phyloP scores from a whole-genome alignment of 768 basidiomycete genomes.

The Boletus reticulatus region DNA sequence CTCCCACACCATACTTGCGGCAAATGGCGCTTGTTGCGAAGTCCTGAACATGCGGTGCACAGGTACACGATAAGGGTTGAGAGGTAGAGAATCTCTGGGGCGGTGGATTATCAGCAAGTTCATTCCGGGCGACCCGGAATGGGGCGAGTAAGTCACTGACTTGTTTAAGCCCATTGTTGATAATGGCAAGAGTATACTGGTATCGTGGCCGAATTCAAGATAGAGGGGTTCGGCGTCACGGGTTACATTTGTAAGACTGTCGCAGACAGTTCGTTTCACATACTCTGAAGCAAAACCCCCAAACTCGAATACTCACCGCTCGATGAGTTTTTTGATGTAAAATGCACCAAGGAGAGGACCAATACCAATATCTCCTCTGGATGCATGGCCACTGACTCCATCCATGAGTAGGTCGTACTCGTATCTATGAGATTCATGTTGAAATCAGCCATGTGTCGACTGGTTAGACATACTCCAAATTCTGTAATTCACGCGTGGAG shows the following conservation, averaged over 20 bases:
- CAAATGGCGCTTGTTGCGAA: conserved; percentile 42
- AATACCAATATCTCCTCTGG: conserved; percentile 31
- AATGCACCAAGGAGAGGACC: conserved; percentile 39
- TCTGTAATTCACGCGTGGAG: conserved; percentile 30
- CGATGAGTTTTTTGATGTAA: conserved; percentile 38
- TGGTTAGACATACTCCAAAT: conserved; percentile 33
- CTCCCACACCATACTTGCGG: conserved; percentile 44
- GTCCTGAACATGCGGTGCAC: conserved; percentile 36
- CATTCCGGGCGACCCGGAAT: too few relatives aligned
- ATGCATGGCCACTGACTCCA: conserved; percentile 36
- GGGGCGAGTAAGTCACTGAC: conserved; percentile 21
- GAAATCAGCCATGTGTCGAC: neutral
- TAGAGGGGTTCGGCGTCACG: conserved; percentile 33
- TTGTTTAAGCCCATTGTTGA: conserved; percentile 39
- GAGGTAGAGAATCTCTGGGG: conserved; percentile 32
- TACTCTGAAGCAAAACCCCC: too few relatives aligned
- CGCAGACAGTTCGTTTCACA: neutral
- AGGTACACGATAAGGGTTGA: conserved; percentile 28
- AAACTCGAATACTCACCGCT: conserved; percentile 26
- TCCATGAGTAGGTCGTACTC: conserved; percentile 41
- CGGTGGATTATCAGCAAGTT: neutral
- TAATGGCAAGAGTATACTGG: conserved; percentile 37
- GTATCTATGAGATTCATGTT: conserved; percentile 24
- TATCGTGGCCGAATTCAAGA: conserved; percentile 44
- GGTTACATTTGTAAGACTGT: conserved; percentile 35